Base-by-base conservation (phyloP, 2,329 filamentous ascomycete genomes). In the Claviceps pazoutovae region DNA sequence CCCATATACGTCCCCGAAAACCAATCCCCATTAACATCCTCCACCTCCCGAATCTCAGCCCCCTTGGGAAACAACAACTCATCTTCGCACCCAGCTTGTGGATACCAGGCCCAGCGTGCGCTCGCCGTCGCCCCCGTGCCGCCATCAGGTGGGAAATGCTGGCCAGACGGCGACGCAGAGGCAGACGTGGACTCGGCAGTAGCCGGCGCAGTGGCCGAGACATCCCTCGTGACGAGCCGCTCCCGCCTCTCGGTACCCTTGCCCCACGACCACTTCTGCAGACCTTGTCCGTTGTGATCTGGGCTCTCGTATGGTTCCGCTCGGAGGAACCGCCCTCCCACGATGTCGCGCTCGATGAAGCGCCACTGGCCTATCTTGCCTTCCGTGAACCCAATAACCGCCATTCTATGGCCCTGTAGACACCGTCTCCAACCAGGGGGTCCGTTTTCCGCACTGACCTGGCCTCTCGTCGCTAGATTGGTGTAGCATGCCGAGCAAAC, bases 11-110 rank as follows among this genome's bases (percentile, higher is more conserved):
- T 81, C 0, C 91, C 91, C 69, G 84, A 85, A 61, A 78, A 89
- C 90, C 90, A 97, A 64, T 95, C 89, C 17, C 84, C 86, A 64
- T 95, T 95, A 47, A 94, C 80, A 65, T 93, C 86, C 64, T 91
- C 84, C 39, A 85, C 80, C 69, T 97, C 91, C 6, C 76, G 75
- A 14, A 97, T 78, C 66, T 93, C 86, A 0, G 90, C 89, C 9
- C 86, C 83, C 49, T 82, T 82, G 0, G 91, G 91, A 59, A 97
- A 96, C 56, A 83, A 67, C 42, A 97, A 68, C 68, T 97, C 91
- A 62, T 95, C 86, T 19, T 72, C 73, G 1, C 78, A 78, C 2
- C 70, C 75, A 0, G 74, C 68, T 2, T 77, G 76, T 0, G 88
- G 88, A 61, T 84, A 90, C 75, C 88, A 95, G 4, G 81, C 76